Percentiles rank a stretch among this genome's conserved stretches.
These are phyloP conservation scores for Entophlyctis luteolus DNA, from an alignment of 192 early-diverging fungal genomes.

Conservation along the genomic window DNA sequence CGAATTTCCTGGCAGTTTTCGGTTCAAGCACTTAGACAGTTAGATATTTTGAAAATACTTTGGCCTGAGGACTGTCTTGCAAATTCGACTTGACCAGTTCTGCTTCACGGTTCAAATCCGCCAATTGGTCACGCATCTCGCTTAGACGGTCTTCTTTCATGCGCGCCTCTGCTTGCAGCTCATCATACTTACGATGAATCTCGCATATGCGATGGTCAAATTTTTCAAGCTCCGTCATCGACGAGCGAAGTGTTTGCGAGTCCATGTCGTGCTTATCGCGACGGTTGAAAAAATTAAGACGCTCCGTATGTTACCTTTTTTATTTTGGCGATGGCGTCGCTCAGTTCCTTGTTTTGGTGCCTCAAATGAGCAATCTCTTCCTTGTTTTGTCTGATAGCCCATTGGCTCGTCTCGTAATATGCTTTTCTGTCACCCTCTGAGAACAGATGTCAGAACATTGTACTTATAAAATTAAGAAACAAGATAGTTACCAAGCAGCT, in stretches of 20 bases:
- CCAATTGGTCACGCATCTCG: constrained; percentile 46
- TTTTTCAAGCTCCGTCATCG: constrained; percentile 56
- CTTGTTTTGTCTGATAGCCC: constrained; percentile 61
- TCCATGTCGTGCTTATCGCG: constrained; percentile 38
- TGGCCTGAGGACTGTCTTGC: constrained; percentile 51
- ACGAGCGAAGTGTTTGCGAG: constrained; percentile 24
- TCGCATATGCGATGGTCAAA: constrained; percentile 58
- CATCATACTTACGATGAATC: constrained; percentile 59
- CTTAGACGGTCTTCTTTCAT: constrained; percentile 44
- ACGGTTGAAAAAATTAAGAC: background rate
- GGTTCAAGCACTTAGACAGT: background rate
- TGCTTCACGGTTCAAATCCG: constrained; percentile 44
- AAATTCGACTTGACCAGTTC: constrained; percentile 44
- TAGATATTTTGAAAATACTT: constrained; percentile 19
- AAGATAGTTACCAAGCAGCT: constrained; percentile 48
- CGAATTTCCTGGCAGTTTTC: constrained; percentile 47
- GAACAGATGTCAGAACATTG: background rate
- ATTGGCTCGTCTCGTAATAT: constrained; percentile 61
- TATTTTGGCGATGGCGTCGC: constrained; percentile 50
- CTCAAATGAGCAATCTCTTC: constrained; percentile 53
- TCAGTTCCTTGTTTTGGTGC: constrained; percentile 51
- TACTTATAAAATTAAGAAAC: constrained; percentile 19
- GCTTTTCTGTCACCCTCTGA: constrained; percentile 63
- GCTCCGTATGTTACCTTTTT: constrained; percentile 48
- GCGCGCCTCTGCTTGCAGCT: constrained; percentile 51